phyloP scores from a whole-genome alignment of 2,329 filamentous ascomycete genomes.

The Macrophomina pseudophaseolina region DNA sequence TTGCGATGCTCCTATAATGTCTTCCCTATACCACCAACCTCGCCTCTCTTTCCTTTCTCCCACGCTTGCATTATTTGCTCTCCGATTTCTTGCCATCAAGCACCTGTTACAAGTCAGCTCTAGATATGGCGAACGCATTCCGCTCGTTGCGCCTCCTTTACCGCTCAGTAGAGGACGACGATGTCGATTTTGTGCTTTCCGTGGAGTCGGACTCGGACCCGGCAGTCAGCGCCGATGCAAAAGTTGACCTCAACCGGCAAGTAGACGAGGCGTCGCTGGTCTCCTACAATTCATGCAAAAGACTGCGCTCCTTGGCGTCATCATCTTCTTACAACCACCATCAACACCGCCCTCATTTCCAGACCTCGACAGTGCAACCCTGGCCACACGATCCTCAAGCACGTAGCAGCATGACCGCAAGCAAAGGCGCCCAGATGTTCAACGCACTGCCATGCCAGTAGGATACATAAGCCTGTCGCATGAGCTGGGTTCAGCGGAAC shows the following conservation, averaged over 20 bases:
- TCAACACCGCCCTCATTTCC: not conserved
- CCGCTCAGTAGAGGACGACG: conserved; percentile 6
- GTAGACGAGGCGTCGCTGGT: not conserved
- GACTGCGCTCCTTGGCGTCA: conserved; percentile 2
- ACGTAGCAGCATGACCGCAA: not conserved
- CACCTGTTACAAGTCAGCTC: not conserved
- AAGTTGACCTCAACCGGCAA: conserved; percentile 5
- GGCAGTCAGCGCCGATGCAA: not conserved
- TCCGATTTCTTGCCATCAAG: not conserved
- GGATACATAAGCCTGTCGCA: conserved; percentile 16
- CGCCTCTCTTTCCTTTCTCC: too few species aligned
- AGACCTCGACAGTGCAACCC: not conserved
- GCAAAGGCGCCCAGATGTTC: too few species aligned
- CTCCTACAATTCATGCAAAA: conserved; percentile 7
- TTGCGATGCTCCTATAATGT: not conserved
- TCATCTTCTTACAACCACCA: conserved; percentile 8
- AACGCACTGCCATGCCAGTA: not conserved
- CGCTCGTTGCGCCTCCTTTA: conserved; percentile 12
- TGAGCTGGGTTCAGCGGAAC: not conserved
- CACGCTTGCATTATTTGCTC: not conserved
- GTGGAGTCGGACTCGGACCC: conserved; percentile 11
- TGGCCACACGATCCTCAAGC: too few species aligned
- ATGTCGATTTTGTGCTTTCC: conserved; percentile 4
- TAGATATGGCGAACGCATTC: conserved; percentile 3
- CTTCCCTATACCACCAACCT: too few species aligned